Conservation (phyloP, 805 yeast genomes). For the Saccharomycopsis sp. region DNA sequence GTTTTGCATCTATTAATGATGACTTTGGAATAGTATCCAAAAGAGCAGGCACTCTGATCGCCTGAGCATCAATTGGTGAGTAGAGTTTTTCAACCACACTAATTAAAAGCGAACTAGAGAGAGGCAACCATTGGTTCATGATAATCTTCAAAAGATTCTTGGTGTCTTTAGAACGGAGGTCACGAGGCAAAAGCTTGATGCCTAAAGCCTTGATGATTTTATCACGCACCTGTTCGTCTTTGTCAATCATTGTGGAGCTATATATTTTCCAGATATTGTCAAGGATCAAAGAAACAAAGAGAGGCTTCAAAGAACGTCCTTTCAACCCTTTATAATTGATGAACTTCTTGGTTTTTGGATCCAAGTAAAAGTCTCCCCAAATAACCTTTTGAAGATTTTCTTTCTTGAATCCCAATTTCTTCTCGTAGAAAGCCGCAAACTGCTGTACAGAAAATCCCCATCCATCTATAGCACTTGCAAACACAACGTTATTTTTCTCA, state of each 20-base stretch:
- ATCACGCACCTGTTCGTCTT: constrained; percentile 63
- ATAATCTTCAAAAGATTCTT: constrained; percentile 55
- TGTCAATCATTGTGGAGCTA: constrained; percentile 56
- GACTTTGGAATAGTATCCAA: constrained; percentile 51
- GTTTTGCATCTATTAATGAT: constrained; percentile 39
- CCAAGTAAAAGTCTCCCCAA: constrained; percentile 93
- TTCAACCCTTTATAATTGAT: constrained; percentile 58
- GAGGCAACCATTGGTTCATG: constrained; percentile 92
- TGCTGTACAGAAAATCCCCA: constrained; percentile 95
- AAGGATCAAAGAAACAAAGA: constrained; percentile 80
- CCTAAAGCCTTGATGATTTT: constrained; percentile 69
- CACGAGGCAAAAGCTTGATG: constrained; percentile 66
- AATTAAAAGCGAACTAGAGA: constrained; percentile 76
- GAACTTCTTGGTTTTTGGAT: constrained; percentile 83
- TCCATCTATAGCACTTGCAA: constrained; percentile 90
- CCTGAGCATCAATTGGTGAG: constrained; percentile 74
- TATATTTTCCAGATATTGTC: constrained; percentile 93
- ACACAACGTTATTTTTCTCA: constrained; percentile 78
- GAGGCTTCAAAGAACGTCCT: constrained; percentile 60
- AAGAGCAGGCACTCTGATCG: constrained; percentile 59
- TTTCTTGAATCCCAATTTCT: constrained; percentile 77
- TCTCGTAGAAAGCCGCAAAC: constrained; percentile 79
- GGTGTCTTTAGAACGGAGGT: constrained; percentile 71
- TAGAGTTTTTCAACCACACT: constrained; percentile 83
- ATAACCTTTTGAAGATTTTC: constrained; percentile 74